These are phyloP conservation scores for Citropsis articulata DNA, from an alignment of 345 rosid species.

Conservation along the genomic window DNA sequence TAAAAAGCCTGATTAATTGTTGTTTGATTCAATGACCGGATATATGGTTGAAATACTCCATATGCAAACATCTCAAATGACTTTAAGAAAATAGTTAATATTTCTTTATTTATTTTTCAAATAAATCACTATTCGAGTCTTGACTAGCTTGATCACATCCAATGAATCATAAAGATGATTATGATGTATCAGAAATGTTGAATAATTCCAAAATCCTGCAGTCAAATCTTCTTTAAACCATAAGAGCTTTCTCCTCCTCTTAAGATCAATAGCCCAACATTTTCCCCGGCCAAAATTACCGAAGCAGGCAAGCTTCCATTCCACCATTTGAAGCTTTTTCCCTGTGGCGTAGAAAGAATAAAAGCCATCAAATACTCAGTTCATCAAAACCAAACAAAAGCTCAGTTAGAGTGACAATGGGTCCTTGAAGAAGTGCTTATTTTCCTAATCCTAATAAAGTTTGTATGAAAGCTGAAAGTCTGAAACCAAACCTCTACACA, in stretches of 20 bases:
- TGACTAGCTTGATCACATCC: background rate
- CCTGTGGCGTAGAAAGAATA: background rate
- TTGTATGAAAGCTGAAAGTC: background rate
- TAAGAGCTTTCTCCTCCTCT: background rate
- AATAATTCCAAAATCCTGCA: background rate
- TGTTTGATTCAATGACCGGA: no score
- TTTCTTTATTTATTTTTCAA: background rate
- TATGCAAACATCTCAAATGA: no score
- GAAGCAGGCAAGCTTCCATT: background rate
- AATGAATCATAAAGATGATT: background rate
- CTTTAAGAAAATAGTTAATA: background rate
- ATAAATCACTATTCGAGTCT: background rate
- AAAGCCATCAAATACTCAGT: background rate
- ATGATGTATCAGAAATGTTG: background rate
- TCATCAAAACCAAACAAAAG: no score
- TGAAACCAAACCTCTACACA: background rate
- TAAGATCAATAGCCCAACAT: background rate
- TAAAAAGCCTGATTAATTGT: no score
- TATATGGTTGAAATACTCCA: no score
- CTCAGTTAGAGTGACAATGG: background rate
- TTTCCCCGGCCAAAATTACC: background rate
- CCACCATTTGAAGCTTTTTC: background rate
- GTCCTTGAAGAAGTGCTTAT: background rate
- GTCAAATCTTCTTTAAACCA: background rate
- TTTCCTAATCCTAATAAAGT: background rate